A percentile compares a stretch with the other conserved stretches of the same genome.
Evolutionary conservation across 495 filamentous ascomycete genomes (phyloP).

Genomic region (Talaromyces proteolyticus): DNA sequence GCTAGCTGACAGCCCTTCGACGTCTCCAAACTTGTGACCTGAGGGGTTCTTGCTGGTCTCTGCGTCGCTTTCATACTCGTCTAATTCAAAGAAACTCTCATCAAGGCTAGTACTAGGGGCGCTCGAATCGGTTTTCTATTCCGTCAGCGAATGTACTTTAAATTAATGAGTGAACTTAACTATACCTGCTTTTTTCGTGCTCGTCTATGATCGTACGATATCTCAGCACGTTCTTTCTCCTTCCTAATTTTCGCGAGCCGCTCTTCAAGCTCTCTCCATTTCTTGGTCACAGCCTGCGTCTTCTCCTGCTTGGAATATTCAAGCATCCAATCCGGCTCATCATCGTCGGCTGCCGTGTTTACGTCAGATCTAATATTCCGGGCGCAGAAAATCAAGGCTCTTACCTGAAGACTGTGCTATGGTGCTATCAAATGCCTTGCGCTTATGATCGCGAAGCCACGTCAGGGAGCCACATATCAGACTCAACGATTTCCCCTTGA

Average conservation of each 20-base stretch:
- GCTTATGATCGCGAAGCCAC: slow-evolving; percentile 86
- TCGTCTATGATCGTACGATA: slow-evolving; percentile 36
- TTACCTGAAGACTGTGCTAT: slow-evolving; percentile 28
- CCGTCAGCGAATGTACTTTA: neutral
- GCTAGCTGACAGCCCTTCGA: slow-evolving; percentile 33
- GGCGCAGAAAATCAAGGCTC: neutral
- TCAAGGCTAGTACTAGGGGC: slow-evolving; percentile 18
- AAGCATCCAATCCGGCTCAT: slow-evolving; percentile 87
- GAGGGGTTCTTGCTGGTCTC: slow-evolving; percentile 28
- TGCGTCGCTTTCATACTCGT: slow-evolving; percentile 71
- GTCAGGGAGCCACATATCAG: slow-evolving; percentile 90
- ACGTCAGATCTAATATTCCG: too few relatives aligned
- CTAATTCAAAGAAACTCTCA: slow-evolving; percentile 70
- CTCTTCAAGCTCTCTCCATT: slow-evolving; percentile 65
- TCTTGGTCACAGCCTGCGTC: slow-evolving; percentile 56
- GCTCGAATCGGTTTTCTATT: slow-evolving; percentile 1
- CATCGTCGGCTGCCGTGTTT: slow-evolving; percentile 45
- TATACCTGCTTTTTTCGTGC: slow-evolving; percentile 46
- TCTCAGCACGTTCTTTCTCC: slow-evolving; percentile 60
- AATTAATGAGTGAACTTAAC: neutral
- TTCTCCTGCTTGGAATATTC: slow-evolving; percentile 66
- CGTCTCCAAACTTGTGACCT: slow-evolving; percentile 11
- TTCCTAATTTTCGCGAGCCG: slow-evolving; percentile 61
- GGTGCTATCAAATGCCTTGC: slow-evolving; percentile 52
- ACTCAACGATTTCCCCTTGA: slow-evolving; percentile 93